phyloP scores from a whole-genome alignment of 2,329 filamentous ascomycete genomes.

The Sclerotinia trifoliorum region DNA sequence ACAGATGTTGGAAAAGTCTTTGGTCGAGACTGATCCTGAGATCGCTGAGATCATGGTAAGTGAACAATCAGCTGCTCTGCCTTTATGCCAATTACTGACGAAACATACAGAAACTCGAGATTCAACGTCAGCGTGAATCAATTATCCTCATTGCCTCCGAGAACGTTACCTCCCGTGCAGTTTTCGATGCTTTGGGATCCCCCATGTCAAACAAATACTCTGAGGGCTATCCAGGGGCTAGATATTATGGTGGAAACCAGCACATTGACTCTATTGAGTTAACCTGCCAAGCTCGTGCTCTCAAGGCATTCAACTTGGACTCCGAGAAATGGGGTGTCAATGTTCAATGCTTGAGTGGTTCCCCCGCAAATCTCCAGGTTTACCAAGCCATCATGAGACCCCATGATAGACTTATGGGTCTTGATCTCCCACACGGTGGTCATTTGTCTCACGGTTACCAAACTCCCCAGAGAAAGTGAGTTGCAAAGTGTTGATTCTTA shows the following conservation, averaged over 20 bases:
- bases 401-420: conserved; percentile 94
- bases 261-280: conserved; percentile 96
- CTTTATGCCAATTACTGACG: conserved; percentile 18
- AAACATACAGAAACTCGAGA: conserved; percentile 71
- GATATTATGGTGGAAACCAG: conserved; percentile 99
- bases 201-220: conserved; percentile 99
- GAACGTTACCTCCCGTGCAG: conserved; percentile 97
- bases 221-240: conserved; percentile 94
- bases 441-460: conserved; percentile 98
- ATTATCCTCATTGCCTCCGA: conserved; percentile 98
- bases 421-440: conserved; percentile 93
- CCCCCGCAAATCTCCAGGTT: conserved; percentile 94
- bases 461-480: conserved; percentile 85
- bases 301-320: conserved; percentile 86
- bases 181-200: conserved; percentile 94
- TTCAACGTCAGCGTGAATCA: conserved; percentile 96
- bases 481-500: conserved; percentile 27
- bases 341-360: conserved; percentile 89
- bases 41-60: conserved; percentile 94
- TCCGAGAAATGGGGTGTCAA: conserved; percentile 96
- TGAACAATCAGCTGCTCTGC: conserved; percentile 26
- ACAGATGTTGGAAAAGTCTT: conserved; percentile 93
- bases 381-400: conserved; percentile 97
- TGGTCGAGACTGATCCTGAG: conserved; percentile 88
- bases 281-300: conserved; percentile 90